Evolutionary conservation across 2,329 filamentous ascomycete genomes (phyloP), one percentile per base, ranked within the genome.

Genomic region (Colletotrichum scovillei): DNA sequence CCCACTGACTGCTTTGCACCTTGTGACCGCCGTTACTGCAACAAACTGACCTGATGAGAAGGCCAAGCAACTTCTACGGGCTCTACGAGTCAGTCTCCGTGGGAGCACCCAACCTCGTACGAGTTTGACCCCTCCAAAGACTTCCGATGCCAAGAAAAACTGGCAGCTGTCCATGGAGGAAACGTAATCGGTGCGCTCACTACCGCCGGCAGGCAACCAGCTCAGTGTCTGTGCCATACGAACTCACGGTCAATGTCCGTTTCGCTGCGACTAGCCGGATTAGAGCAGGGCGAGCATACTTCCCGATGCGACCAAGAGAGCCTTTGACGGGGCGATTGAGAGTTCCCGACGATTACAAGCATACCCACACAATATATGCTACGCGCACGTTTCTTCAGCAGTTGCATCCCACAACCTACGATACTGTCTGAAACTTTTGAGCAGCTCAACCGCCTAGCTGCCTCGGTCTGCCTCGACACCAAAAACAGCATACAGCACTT

Each of bases 101-200:
- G 30, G 46, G 58, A 59, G 53, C 65, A 52, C 56, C 63, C 69
- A 69, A 55, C 30, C 65, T 72, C 65, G 65, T 72, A 72, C 69
- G 65, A 72, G 53, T 55, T 53, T 68, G 16, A 49, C 24, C 11
- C 26, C 24, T 60, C 59, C 69, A 69, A 72, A 9, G 59, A 64
- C 65, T 69, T 69, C 64, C 65, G 65, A 72, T 72, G 69, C 69
- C 65, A 69, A 72, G 69, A 53, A 22, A 62, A 62, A 46, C 16
- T 69, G 42, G 52, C 66, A 72, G 52, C 58, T 63, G 64, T 53
- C 46, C 28, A 65, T 57, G 24, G 56, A 58, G 12, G 52, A 63
- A 63, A 63, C 58, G 69, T 59, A 72, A 69, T 63, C 58, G 52
- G 57, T 24, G 28, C 58, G 22, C 35, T 46, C 60, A 63, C 24